Conservation (phyloP, 148 eudicot genomes). For the Talinum fruticosum region DNA sequence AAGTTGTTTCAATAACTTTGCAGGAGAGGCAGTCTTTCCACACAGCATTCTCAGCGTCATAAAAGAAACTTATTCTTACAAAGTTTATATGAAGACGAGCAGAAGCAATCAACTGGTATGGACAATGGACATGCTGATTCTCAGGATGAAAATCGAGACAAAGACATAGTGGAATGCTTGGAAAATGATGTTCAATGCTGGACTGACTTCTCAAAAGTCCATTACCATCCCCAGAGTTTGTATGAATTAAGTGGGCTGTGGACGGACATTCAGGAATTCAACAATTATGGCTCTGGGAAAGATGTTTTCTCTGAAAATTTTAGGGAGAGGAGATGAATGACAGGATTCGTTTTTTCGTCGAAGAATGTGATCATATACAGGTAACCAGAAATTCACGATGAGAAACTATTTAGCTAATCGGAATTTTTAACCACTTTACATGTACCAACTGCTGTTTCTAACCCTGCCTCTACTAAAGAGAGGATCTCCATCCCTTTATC, state of each 20-base stretch:
- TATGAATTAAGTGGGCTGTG: constrained; percentile 81
- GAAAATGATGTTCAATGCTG: constrained; percentile 77
- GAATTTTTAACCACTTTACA: background rate
- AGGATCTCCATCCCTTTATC: background rate
- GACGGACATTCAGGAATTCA: constrained; percentile 55
- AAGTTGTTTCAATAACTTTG: constrained; percentile 19
- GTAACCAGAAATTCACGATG: constrained; percentile 30
- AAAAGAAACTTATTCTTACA: constrained; percentile 80
- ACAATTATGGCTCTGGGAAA: constrained; percentile 76
- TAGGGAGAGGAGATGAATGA: constrained; percentile 75
- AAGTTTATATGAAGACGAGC: constrained; percentile 71
- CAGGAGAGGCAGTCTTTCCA: constrained; percentile 72
- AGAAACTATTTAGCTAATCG: background rate
- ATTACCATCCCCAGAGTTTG: constrained; percentile 86
- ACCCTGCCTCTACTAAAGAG: background rate
- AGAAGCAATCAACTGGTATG: constrained; percentile 23
- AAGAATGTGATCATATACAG: constrained; percentile 93
- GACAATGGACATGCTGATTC: constrained; percentile 34
- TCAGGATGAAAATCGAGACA: constrained; percentile 45
- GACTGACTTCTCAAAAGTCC: constrained; percentile 94
- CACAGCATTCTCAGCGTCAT: constrained; percentile 58
- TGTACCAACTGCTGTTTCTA: background rate
- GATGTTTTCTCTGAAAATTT: constrained; percentile 61
- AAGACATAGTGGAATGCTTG: constrained; percentile 54
- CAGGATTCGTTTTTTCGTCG: constrained; percentile 84